Base-by-base conservation (phyloP, 2,329 filamentous ascomycete species). In the Cladorrhinum sp. region DNA sequence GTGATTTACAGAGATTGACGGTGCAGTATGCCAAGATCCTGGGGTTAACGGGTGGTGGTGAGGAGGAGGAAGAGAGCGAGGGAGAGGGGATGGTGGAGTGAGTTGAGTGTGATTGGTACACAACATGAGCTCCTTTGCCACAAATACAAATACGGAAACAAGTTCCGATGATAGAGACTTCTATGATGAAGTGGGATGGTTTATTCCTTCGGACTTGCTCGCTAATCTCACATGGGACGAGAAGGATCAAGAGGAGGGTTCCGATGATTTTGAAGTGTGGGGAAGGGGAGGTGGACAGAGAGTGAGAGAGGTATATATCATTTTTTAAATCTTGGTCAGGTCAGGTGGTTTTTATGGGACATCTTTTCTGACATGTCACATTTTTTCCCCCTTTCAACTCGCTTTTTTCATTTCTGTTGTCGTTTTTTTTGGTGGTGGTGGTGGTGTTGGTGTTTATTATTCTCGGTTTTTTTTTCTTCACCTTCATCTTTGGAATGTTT, bases 1-100 rank as follows among this genome's bases (percentile, higher is more conserved):
- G 95, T 59, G 96, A 98, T 72, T 80, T 99, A 27, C 95, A 99
- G 74, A 85, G 95, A 24, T 84, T 97, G 48, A 96, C 92, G n/a
- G 91, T 97, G 24, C 93, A 96, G 64, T 98, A 98, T 73, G 93
- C 93, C 12, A 86, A 91, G 64, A 79, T 92, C n/a, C 79, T 96
- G 22, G 90, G 89, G 59, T 78, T 91, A 38, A 81, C 79, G 6
- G 66, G 79, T 5, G 78, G 80, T 50, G 78, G 79, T 20, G 77
- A 79, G 16, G 73, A 78, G 29, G 59, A 64, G 50, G 59, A 59
- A 36, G 50, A 27, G 6, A 51, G 53, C 2, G 67, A 74, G 68
- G 63, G 57, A 41, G 62, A 66, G 63, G 66, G 67, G 13, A 23
- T 65, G 50, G 61, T 62, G 55, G 62, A 65, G 38, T 66, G 41